Percentiles rank a stretch among this genome's conserved stretches.
These are phyloP conservation scores for Ophiostoma triangulosporum DNA, from an alignment of 2,329 filamentous ascomycete genomes.

Conservation along the genomic window DNA sequence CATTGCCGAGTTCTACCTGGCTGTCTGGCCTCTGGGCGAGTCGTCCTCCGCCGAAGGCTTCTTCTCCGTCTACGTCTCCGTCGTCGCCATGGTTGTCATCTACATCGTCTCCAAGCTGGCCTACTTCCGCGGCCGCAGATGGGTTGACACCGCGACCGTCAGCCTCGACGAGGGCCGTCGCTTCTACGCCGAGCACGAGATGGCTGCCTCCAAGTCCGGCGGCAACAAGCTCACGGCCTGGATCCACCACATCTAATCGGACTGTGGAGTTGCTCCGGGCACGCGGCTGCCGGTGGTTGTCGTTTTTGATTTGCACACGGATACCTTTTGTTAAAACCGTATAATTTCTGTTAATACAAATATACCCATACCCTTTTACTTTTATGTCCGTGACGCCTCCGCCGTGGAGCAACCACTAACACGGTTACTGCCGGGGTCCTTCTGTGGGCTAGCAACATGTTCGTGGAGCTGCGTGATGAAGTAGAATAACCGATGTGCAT, in stretches of 20 bases:
- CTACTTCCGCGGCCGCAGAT: constrained; percentile 1
- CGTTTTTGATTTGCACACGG: too few relatives aligned
- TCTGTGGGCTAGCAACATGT: background rate
- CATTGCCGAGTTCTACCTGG: constrained; percentile 3
- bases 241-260: background rate
- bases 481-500: background rate
- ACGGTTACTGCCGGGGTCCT: background rate
- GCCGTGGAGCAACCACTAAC: background rate
- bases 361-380: background rate
- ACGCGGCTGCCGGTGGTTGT: background rate
- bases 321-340: too few relatives aligned
- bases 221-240: background rate
- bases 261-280: too few relatives aligned
- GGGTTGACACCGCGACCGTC: background rate
- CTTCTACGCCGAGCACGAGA: background rate
- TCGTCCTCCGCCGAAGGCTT: background rate
- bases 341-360: background rate
- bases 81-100: constrained; percentile 7
- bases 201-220: background rate
- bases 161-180: constrained; percentile 1
- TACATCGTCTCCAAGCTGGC: background rate
- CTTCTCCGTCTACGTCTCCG: constrained; percentile 5
- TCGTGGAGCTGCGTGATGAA: background rate
- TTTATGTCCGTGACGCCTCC: background rate
- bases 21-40: background rate